Evolutionary conservation across 1,284 basidiomycete species (phyloP), one percentile per base, ranked within the genome.

Genomic region (Mycena sp.): DNA sequence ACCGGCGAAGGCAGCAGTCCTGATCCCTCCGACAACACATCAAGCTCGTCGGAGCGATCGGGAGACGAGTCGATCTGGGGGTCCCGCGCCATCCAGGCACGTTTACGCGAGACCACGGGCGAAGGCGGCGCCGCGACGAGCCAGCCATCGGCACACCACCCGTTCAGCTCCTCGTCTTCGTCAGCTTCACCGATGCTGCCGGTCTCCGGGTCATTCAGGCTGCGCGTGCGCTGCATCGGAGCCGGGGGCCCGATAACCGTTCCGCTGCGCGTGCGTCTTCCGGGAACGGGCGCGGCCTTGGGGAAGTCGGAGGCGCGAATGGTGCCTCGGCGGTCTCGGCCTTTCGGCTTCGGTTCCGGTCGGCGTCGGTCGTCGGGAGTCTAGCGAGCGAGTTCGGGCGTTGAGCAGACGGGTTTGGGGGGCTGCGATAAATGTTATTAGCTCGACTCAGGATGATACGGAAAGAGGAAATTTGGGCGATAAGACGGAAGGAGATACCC

Each of bases 241-340:
- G 57, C 35, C 5, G 57, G 28, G 14, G 58, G 45, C 12, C 55
- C 55, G 30, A 67, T 54, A 44, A 65, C 53, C 4, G 66, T 59
- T 7, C 66, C 58, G 40, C 63, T 80, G 41, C 80, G 77, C 17
- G 79, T 80, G 29, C 81, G 73, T 48, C 73, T 67, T 5, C 78
- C 60, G 12, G 70, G 48, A 50, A 51, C 28, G 63, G 38, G 25
- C 17, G 52, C 58, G 25, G 56, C 43, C 46, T 64, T 64, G 28
- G 67, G 44, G 51, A 76, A 82, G 68, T 84, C 83, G 2, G 82
- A 82, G 12, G 82, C 81, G 28, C 81, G 78, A 49, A 84, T 82
- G 12, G 83, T 84, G 53, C 81, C 81, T 21, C 81, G 79, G 30
- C 83, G 78, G 67, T 81, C 79, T 51, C 82, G 76, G 16, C 76